phyloP scores from a whole-genome alignment of 805 yeast genomes.

The Starmerella sp. region DNA sequence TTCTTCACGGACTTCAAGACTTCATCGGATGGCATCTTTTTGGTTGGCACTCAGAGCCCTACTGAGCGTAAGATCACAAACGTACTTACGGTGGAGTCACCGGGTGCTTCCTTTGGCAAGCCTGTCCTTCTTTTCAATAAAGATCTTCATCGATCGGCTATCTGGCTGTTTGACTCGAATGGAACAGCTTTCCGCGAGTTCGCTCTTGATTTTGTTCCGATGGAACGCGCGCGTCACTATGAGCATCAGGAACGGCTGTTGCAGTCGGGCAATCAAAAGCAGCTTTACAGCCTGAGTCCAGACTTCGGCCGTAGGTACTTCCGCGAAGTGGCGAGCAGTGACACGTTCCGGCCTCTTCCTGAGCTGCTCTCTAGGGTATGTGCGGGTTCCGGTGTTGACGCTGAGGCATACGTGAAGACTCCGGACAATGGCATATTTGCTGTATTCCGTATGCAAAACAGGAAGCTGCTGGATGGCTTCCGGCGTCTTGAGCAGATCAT shows the following conservation, averaged over 20 bases:
- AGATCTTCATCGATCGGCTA: constrained; percentile 1
- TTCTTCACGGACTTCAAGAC: constrained; percentile 13
- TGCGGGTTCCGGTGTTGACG: constrained; percentile 17
- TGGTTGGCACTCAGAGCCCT: constrained; percentile 8
- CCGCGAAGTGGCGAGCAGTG: constrained; percentile 6
- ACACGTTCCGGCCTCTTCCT: constrained; percentile 15
- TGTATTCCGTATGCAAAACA: constrained; percentile 18
- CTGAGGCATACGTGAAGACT: constrained; percentile 18
- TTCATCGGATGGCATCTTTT: constrained; percentile 11
- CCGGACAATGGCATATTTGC: constrained; percentile 18
- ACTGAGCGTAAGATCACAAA: not conserved
- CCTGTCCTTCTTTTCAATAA: constrained; percentile 3
- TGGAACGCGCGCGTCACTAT: not conserved
- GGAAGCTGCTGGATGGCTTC: constrained; percentile 10
- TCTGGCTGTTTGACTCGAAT: constrained; percentile 17
- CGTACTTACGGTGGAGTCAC: constrained; percentile 12
- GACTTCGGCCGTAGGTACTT: constrained; percentile 10
- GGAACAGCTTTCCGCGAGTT: constrained; percentile 15
- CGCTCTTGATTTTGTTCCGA: not conserved
- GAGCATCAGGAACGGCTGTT: constrained; percentile 7
- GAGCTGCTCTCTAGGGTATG: constrained; percentile 11
- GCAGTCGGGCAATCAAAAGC: not conserved
- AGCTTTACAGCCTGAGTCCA: not conserved
- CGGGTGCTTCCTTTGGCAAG: constrained; percentile 5
- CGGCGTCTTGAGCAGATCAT: constrained; percentile 5